Percentiles rank a stretch among this genome's conserved stretches.
These are phyloP conservation scores for Kodamaea sagamina DNA, from an alignment of 805 yeast genomes.

Conservation along the genomic window DNA sequence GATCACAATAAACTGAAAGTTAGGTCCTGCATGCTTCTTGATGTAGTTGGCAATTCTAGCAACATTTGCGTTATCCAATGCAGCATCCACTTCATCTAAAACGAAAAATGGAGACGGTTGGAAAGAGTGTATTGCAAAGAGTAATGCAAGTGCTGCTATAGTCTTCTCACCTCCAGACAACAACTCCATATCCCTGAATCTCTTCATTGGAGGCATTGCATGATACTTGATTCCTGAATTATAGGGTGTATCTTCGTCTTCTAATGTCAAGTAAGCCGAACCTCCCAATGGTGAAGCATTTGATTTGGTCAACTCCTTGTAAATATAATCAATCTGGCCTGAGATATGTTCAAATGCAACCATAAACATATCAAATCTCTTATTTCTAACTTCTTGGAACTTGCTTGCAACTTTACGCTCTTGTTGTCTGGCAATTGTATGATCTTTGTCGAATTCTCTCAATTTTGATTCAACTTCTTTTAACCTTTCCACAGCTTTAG, in stretches of 20 bases:
- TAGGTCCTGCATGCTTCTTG: slow-evolving; percentile 68
- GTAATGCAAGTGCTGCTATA: slow-evolving; percentile 89
- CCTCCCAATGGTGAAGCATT: slow-evolving; percentile 81
- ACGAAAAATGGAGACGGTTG: slow-evolving; percentile 96
- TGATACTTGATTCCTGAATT: slow-evolving; percentile 80
- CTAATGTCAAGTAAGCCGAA: slow-evolving; percentile 84
- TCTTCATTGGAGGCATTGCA: slow-evolving; percentile 94
- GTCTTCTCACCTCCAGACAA: slow-evolving; percentile 97
- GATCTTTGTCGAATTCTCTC: slow-evolving; percentile 63
- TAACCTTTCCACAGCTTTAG: slow-evolving; percentile 75
- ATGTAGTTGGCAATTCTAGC: slow-evolving; percentile 85
- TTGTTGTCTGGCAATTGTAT: slow-evolving; percentile 56
- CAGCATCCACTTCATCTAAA: slow-evolving; percentile 97
- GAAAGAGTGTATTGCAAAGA: slow-evolving; percentile 87
- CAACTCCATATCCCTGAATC: slow-evolving; percentile 89
- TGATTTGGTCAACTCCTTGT: slow-evolving; percentile 81
- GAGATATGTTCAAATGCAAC: slow-evolving; percentile 78
- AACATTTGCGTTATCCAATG: slow-evolving; percentile 88
- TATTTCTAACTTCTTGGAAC: slow-evolving; percentile 59
- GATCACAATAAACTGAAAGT: slow-evolving; percentile 89
- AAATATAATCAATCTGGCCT: slow-evolving; percentile 67
- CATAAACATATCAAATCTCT: slow-evolving; percentile 65
- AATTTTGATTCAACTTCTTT: slow-evolving; percentile 64
- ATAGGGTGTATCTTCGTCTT: slow-evolving; percentile 89
- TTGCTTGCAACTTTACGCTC: slow-evolving; percentile 57